Evolutionary conservation across 2,329 filamentous ascomycete species (phyloP).

Genomic region (Aschersonia sp.): DNA sequence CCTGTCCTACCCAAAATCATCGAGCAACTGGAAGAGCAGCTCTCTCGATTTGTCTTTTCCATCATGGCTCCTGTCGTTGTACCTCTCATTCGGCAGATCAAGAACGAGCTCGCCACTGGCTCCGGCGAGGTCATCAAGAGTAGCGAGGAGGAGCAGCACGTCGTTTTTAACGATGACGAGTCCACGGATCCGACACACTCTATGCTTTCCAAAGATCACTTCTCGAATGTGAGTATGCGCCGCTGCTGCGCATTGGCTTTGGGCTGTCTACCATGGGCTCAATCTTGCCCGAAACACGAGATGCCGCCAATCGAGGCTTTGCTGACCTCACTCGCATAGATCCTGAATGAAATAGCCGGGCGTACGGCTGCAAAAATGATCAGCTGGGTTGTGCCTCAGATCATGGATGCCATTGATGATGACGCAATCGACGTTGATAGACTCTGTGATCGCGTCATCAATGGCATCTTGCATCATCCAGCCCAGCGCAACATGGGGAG

Average conservation of each 20-base stretch:
- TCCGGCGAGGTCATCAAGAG: slow-evolving; percentile 79
- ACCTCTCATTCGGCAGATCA: slow-evolving; percentile 75
- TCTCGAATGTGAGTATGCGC: slow-evolving; percentile 51
- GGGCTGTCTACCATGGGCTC: slow-evolving; percentile 4
- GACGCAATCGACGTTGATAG: slow-evolving; percentile 54
- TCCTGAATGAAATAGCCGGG: slow-evolving; percentile 80
- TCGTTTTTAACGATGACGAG: slow-evolving; percentile 71
- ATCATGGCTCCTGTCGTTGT: slow-evolving; percentile 78
- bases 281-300: not conserved
- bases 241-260: too few species aligned
- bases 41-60: slow-evolving; percentile 84
- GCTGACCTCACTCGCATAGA: slow-evolving; percentile 15
- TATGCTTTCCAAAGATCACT: slow-evolving; percentile 94
- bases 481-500: slow-evolving; percentile 57
- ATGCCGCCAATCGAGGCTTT: too few species aligned
- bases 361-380: slow-evolving; percentile 67
- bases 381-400: slow-evolving; percentile 75
- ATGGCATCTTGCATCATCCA: slow-evolving; percentile 78
- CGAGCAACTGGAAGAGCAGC: slow-evolving; percentile 74
- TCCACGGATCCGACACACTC: slow-evolving; percentile 80
- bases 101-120: slow-evolving; percentile 72
- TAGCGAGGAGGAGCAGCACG: slow-evolving; percentile 68
- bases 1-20: slow-evolving; percentile 74
- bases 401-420: slow-evolving; percentile 81
- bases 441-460: slow-evolving; percentile 62